Conservation (phyloP, 768 basidiomycete genomes). For the Mycena epipterygia region DNA sequence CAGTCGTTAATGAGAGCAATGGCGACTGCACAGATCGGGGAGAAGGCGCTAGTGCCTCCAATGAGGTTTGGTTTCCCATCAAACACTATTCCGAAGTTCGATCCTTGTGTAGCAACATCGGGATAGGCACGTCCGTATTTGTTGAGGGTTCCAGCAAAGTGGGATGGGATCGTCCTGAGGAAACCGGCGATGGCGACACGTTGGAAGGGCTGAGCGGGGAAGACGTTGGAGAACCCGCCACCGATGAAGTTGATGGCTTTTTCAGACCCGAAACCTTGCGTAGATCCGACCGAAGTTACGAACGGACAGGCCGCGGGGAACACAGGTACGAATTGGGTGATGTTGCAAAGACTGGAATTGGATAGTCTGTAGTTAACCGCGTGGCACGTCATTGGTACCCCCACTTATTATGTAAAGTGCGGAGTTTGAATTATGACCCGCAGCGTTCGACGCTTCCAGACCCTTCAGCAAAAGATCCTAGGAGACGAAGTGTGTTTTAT, state of each 20-base stretch:
- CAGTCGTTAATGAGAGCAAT: background rate
- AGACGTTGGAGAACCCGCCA: slow-evolving; percentile 58
- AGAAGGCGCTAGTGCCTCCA: slow-evolving; percentile 39
- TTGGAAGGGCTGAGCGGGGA: slow-evolving; percentile 50
- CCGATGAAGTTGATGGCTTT: slow-evolving; percentile 37
- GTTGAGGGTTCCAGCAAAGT: background rate
- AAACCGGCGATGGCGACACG: slow-evolving; percentile 37
- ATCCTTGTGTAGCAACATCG: background rate
- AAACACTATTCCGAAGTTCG: background rate
- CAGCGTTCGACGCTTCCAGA: too few species aligned
- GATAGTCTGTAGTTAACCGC: too few species aligned
- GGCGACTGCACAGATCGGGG: background rate
- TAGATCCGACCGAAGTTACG: slow-evolving; percentile 22
- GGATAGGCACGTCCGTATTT: background rate
- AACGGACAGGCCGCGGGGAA: slow-evolving; percentile 31
- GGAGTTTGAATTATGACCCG: too few species aligned
- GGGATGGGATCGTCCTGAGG: background rate
- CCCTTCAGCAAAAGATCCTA: too few species aligned
- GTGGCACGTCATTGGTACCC: too few species aligned
- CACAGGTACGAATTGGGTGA: slow-evolving; percentile 45
- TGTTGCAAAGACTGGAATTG: slow-evolving; percentile 34
- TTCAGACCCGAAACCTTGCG: slow-evolving; percentile 19
- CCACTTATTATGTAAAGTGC: too few species aligned
- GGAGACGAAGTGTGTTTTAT: too few species aligned
- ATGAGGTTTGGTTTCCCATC: background rate